These are phyloP conservation scores for Oxytropis ochrocephala DNA, from an alignment of 306 rosid species.

Conservation along the genomic window DNA sequence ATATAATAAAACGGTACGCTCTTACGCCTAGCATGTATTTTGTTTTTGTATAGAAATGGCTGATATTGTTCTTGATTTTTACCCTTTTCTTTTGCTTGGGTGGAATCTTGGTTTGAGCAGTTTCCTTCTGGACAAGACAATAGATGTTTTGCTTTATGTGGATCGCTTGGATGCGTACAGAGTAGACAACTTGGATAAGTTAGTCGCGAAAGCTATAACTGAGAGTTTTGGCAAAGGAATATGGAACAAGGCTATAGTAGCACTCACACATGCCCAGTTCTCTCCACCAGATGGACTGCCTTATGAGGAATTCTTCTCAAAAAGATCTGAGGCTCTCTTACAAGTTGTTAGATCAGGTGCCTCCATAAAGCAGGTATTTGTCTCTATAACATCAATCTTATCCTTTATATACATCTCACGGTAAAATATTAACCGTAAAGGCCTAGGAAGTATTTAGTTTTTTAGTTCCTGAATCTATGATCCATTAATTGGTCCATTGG, in stretches of 20 bases:
- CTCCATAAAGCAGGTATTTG: slow-evolving; percentile 56
- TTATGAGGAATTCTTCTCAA: slow-evolving; percentile 72
- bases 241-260: slow-evolving; percentile 84
- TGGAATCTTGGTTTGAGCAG: slow-evolving; percentile 36
- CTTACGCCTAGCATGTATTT: neutral
- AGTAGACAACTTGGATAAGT: slow-evolving; percentile 87
- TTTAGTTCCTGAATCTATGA: neutral
- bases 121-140: slow-evolving; percentile 88
- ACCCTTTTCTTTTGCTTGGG: slow-evolving; percentile 7
- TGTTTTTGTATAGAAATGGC: neutral
- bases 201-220: slow-evolving; percentile 71
- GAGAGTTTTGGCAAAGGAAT: slow-evolving; percentile 78
- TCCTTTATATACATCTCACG: neutral
- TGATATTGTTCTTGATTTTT: neutral
- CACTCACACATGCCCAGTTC: slow-evolving; percentile 87
- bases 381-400: neutral
- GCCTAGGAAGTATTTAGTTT: neutral
- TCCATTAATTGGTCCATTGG: neutral
- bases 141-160: slow-evolving; percentile 88
- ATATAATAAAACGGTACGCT: slow-evolving; percentile 62
- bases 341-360: slow-evolving; percentile 56
- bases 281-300: slow-evolving; percentile 91
- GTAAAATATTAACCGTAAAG: neutral
- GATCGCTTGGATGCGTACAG: slow-evolving; percentile 93
- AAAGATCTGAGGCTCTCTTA: slow-evolving; percentile 83